phyloP scores from a whole-genome alignment of 2,329 filamentous ascomycete genomes.

The Colletotrichum acutatum region DNA sequence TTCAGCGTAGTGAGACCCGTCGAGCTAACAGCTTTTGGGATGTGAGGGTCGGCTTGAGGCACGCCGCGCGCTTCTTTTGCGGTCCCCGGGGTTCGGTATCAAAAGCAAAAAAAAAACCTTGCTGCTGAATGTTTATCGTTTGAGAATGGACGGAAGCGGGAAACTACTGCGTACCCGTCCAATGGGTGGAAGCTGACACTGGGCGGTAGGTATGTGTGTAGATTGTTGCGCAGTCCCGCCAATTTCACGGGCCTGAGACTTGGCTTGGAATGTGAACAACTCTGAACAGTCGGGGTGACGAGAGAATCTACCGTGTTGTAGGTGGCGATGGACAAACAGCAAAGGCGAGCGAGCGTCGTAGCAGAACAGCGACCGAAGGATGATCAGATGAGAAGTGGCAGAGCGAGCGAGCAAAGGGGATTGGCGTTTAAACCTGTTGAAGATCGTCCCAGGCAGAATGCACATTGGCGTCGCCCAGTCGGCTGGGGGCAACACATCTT shows the following conservation, averaged over 20 bases:
- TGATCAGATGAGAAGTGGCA: conserved; percentile 10
- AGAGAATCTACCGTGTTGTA: neutral
- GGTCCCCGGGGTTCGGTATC: conserved; percentile 5
- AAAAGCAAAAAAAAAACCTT: neutral
- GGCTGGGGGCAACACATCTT: conserved; percentile 31
- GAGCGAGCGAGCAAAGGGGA: conserved; percentile 23
- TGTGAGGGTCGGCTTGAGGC: conserved; percentile 1
- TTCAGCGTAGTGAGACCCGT: conserved; percentile 13
- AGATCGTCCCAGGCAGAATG: conserved; percentile 32
- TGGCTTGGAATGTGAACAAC: conserved; percentile 22
- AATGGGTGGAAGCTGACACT: neutral
- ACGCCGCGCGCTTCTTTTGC: conserved; percentile 7
- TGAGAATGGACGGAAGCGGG: conserved; percentile 1
- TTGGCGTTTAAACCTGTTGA: conserved; percentile 36
- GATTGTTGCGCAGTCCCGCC: conserved; percentile 4
- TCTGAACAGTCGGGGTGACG: neutral
- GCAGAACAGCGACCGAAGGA: conserved; percentile 2
- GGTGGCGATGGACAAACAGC: conserved; percentile 1
- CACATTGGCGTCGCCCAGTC: conserved; percentile 19
- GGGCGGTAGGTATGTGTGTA: conserved; percentile 23
- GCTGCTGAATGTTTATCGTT: conserved; percentile 9
- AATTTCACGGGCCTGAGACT: conserved; percentile 23
- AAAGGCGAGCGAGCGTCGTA: conserved; percentile 18
- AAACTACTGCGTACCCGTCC: neutral
- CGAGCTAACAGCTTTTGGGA: conserved; percentile 8